Percentiles rank a stretch among this genome's conserved stretches.
These are phyloP conservation scores for Flaveria brownii DNA, from an alignment of 129 eudicot genomes.

Conservation along the genomic window DNA sequence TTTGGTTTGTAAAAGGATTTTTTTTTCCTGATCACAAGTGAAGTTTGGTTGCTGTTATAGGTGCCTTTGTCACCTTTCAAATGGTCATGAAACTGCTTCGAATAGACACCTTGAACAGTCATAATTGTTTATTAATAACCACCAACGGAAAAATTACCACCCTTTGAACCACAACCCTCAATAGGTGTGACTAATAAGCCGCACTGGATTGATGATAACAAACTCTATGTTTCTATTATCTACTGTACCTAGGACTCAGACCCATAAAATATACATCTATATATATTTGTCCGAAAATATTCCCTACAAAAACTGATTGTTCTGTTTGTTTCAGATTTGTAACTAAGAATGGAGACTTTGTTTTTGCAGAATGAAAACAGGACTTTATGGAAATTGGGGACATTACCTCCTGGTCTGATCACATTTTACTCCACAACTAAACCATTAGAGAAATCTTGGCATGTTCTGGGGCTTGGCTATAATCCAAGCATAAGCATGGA, in stretches of 20 bases:
- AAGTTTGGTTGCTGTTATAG: background rate
- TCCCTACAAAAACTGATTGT: background rate
- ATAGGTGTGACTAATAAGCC: background rate
- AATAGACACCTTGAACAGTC: background rate
- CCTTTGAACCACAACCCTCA: background rate
- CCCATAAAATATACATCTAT: background rate
- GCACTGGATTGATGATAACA: background rate
- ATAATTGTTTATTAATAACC: too few relatives aligned
- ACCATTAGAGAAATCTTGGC: conserved; percentile 93
- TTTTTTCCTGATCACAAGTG: background rate
- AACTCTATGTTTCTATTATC: background rate
- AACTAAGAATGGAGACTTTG: conserved; percentile 18
- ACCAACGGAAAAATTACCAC: too few relatives aligned
- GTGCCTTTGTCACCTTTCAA: background rate
- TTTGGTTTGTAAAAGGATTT: background rate
- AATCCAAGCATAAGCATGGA: conserved; percentile 86
- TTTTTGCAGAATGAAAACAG: conserved; percentile 82
- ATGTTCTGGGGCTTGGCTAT: conserved; percentile 88
- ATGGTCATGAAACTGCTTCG: background rate
- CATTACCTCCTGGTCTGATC: conserved; percentile 85
- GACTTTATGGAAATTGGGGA: conserved; percentile 84
- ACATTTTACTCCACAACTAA: conserved; percentile 89
- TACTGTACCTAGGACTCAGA: background rate
- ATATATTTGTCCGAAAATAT: background rate
- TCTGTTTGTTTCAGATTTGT: background rate